These are phyloP conservation scores for Acanthamoeba triangularis DNA, from an alignment of 208 protist species.

Conservation along the genomic window DNA sequence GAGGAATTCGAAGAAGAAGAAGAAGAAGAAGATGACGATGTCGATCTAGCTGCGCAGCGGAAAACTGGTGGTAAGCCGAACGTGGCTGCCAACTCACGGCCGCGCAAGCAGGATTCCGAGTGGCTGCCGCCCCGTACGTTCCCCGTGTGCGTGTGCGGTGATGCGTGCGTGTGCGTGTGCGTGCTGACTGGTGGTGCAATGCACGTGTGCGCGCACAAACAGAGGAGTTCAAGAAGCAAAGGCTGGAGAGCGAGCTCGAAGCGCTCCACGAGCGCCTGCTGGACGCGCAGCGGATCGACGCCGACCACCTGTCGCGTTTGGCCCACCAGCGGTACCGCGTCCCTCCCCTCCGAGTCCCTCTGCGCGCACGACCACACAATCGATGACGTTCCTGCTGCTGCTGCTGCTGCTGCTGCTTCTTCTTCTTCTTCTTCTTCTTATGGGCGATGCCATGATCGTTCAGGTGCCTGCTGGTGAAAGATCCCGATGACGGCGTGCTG, in stretches of 20 bases:
- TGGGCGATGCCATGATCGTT: not conserved
- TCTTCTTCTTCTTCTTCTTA: not conserved
- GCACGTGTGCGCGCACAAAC: not conserved
- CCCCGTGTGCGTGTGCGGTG: not conserved
- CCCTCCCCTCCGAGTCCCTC: not conserved
- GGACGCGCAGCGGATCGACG: not conserved
- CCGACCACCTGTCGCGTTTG: slow-evolving; percentile 39
- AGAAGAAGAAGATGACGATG: not conserved
- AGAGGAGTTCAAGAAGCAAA: slow-evolving; percentile 5
- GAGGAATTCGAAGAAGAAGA: not conserved
- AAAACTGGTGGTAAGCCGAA: not conserved
- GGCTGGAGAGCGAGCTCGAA: not conserved
- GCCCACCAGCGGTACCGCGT: slow-evolving; percentile 1
- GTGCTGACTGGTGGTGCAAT: not conserved
- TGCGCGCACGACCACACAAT: no score
- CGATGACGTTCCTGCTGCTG: not conserved
- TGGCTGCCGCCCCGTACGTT: slow-evolving; percentile 30
- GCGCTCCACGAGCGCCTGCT: not conserved
- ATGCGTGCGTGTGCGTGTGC: not conserved
- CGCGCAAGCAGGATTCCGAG: not conserved
- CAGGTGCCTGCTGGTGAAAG: slow-evolving; percentile 1
- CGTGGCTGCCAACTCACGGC: not conserved
- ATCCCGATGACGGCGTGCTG: slow-evolving; percentile 13
- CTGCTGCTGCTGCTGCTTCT: not conserved
- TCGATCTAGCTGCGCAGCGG: not conserved